Conservation (phyloP, 2,329 filamentous ascomycete genomes). For the Kalaharituber pfeilii region DNA sequence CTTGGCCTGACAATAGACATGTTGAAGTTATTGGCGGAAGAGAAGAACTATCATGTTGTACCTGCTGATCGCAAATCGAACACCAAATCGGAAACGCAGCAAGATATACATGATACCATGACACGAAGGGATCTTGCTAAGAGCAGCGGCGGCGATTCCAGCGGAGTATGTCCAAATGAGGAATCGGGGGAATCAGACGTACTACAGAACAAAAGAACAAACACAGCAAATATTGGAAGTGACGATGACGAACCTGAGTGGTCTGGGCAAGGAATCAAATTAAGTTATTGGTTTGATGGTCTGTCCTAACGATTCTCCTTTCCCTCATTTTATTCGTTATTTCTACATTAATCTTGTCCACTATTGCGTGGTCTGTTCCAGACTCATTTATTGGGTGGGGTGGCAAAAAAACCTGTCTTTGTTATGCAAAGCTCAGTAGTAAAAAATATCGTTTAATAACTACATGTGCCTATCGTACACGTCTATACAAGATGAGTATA, state of each 20-base stretch:
- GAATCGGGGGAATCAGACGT: background rate
- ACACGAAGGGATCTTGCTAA: too few relatives aligned
- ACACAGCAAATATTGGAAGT: background rate
- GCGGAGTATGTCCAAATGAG: too few relatives aligned
- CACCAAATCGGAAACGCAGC: too few relatives aligned
- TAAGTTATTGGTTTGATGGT: constrained; percentile 42
- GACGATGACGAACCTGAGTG: constrained; percentile 1
- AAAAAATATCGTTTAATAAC: background rate
- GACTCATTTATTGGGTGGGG: background rate
- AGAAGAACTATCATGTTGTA: background rate
- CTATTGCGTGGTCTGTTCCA: too few relatives aligned
- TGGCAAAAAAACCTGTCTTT: too few relatives aligned
- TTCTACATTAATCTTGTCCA: too few relatives aligned
- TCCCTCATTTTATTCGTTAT: too few relatives aligned
- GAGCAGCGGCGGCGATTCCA: too few relatives aligned
- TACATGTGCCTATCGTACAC: too few relatives aligned
- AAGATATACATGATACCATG: too few relatives aligned
- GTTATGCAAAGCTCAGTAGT: too few relatives aligned
- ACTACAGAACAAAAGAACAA: background rate
- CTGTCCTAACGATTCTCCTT: constrained; percentile 14
- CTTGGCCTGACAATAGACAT: constrained; percentile 58
- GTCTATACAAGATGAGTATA: too few relatives aligned
- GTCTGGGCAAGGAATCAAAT: constrained; percentile 19
- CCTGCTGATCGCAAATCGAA: constrained; percentile 33
- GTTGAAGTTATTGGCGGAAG: constrained; percentile 43